These are phyloP conservation scores for Cryptosporidium canis DNA, from an alignment of 169 alveolate species.

Conservation along the genomic window DNA sequence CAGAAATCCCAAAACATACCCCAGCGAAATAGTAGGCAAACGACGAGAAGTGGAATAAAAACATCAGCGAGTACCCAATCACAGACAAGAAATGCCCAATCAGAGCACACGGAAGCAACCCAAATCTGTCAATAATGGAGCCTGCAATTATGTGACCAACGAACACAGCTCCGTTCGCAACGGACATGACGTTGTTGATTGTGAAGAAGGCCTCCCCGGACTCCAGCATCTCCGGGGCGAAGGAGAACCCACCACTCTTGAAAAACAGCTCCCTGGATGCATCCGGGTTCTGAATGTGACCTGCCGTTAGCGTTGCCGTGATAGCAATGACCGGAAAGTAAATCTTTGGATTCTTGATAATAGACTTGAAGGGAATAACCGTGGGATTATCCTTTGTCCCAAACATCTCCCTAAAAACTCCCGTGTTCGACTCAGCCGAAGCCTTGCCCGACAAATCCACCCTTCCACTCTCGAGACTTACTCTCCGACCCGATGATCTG, in stretches of 20 bases:
- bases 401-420: slow-evolving; percentile 46
- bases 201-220: slow-evolving; percentile 38
- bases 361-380: slow-evolving; percentile 53
- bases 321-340: slow-evolving; percentile 45
- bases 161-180: slow-evolving; percentile 48
- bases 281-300: slow-evolving; percentile 65
- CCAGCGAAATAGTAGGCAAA: slow-evolving; percentile 47
- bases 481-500: neutral
- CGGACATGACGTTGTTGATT: slow-evolving; percentile 49
- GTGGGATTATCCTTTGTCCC: slow-evolving; percentile 69
- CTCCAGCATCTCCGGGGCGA: slow-evolving; percentile 33
- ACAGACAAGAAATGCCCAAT: slow-evolving; percentile 20
- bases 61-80: slow-evolving; percentile 27
- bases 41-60: slow-evolving; percentile 11
- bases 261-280: slow-evolving; percentile 61
- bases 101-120: slow-evolving; percentile 56
- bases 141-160: slow-evolving; percentile 61
- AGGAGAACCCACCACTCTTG: slow-evolving; percentile 65
- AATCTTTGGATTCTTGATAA: slow-evolving; percentile 53
- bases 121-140: slow-evolving; percentile 45
- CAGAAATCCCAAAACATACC: slow-evolving; percentile 18
- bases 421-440: slow-evolving; percentile 2
- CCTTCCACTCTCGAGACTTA: slow-evolving; percentile 50
- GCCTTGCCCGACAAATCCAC: neutral
- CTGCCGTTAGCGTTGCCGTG: slow-evolving; percentile 60